Percentiles rank a stretch among this genome's conserved stretches.
Conservation (phyloP, 2,329 filamentous ascomycete genomes). For the Fusarium metavorans region DNA sequence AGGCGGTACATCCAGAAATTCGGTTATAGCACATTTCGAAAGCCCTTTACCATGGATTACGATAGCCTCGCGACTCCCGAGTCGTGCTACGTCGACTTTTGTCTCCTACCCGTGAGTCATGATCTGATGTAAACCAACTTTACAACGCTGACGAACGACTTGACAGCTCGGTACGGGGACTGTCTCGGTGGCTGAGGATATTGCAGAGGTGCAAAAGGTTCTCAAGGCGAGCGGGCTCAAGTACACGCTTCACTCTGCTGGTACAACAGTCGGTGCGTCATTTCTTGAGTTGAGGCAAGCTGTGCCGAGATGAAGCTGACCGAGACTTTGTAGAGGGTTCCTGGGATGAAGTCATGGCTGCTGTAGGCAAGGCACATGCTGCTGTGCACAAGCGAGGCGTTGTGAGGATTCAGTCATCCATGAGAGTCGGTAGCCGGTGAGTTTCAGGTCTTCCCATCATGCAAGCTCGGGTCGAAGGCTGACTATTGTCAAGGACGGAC, state of each 20-base stretch:
- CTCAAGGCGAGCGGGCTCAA: slow-evolving; percentile 83
- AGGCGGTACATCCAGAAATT: neutral
- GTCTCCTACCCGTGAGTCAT: slow-evolving; percentile 79
- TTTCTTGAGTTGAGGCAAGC: slow-evolving; percentile 10
- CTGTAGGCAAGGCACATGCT: slow-evolving; percentile 88
- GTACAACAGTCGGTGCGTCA: slow-evolving; percentile 86
- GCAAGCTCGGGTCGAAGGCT: neutral
- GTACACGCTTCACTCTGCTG: slow-evolving; percentile 92
- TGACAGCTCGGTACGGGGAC: slow-evolving; percentile 81
- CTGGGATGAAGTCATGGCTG: slow-evolving; percentile 88
- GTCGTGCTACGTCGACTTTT: slow-evolving; percentile 89
- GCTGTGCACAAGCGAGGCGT: slow-evolving; percentile 83
- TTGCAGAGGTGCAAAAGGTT: slow-evolving; percentile 89
- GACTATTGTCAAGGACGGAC: slow-evolving; percentile 71
- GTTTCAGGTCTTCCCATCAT: slow-evolving; percentile 39
- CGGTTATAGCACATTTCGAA: neutral
- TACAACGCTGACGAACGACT: slow-evolving; percentile 12
- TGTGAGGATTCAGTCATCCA: slow-evolving; percentile 86
- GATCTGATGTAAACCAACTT: neutral
- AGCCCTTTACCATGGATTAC: slow-evolving; percentile 56
- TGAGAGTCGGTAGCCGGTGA: slow-evolving; percentile 84
- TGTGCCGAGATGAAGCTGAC: neutral
- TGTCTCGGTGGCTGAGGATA: slow-evolving; percentile 82
- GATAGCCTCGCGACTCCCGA: slow-evolving; percentile 72
- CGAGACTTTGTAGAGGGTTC: slow-evolving; percentile 75